A percentile compares a stretch with the other conserved stretches of the same genome.
Conservation (phyloP, 306 rosid genomes). For the Carpinus fangiana region DNA sequence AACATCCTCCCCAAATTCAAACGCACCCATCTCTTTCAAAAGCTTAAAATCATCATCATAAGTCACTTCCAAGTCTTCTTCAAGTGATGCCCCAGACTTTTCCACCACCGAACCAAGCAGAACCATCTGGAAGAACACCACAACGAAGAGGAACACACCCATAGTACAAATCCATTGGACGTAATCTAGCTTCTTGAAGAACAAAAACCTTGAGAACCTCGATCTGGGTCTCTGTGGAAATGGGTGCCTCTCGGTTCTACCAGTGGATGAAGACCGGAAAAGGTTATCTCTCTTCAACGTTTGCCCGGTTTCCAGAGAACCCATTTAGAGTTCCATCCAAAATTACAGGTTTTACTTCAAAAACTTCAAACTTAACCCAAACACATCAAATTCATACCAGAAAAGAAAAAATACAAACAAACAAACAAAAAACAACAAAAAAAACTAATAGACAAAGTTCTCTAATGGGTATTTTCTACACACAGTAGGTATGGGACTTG, state of each 20-base stretch:
- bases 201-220: slow-evolving; percentile 76
- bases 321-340: slow-evolving; percentile 83
- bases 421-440: not conserved
- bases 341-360: slow-evolving; percentile 2
- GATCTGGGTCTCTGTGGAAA: slow-evolving; percentile 84
- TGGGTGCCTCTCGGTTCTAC: slow-evolving; percentile 55
- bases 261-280: slow-evolving; percentile 45
- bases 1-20: slow-evolving; percentile 74
- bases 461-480: slow-evolving; percentile 17
- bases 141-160: slow-evolving; percentile 70
- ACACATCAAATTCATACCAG: slow-evolving; percentile 21
- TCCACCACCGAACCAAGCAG: slow-evolving; percentile 81
- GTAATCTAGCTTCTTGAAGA: slow-evolving; percentile 77
- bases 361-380: slow-evolving; percentile 31
- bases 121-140: slow-evolving; percentile 79
- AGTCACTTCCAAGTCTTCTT: slow-evolving; percentile 44
- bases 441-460: not conserved
- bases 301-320: slow-evolving; percentile 72
- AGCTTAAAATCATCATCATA: slow-evolving; percentile 48
- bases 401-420: too few relatives aligned
- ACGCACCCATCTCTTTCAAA: slow-evolving; percentile 45
- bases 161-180: slow-evolving; percentile 94
- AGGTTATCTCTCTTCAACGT: slow-evolving; percentile 69
- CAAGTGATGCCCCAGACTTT: slow-evolving; percentile 36
- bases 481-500: not conserved